Evolutionary conservation across 768 basidiomycete genomes (phyloP), one percentile per base, ranked within the genome.

Genomic region (Mycena kentingensis): DNA sequence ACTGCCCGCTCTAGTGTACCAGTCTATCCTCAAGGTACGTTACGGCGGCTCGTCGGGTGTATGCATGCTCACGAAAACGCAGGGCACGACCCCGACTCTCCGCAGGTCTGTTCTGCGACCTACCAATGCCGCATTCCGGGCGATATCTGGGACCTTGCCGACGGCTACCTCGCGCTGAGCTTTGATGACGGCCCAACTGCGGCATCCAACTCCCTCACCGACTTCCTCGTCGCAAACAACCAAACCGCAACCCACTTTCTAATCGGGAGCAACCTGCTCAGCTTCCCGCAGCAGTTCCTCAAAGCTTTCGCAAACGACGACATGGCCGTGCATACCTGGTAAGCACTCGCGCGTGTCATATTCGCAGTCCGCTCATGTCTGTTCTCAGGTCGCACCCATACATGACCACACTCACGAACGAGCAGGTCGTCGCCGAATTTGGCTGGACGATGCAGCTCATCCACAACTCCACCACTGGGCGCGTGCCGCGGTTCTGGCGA

Each of bases 191-290:
- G 93, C 0, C 92, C 92, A 0, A 72, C 77, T 15, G 70, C 75
- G 4, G 51, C 42, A 22, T 29, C 79, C 10, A 60, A 62, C 1
- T 51, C 57, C 10, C 78, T 97, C 18, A 81, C 89, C 61, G 60
- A 78, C 4, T 95, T 92, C 68, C 74, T 97, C 42, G 57, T 74
- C 48, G 45, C 73, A 16, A 78, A 94, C 49, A 82, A 85, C 52
- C 70, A 83, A 50, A 77, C 67, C n/a, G 85, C 84, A 7, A 95
- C 93, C 5, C 92, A 95, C 66, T 96, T 95, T 69, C 81, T 93
- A 75, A 95, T 97, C 57, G 94, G 94, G n/a, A n/a, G n/a, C n/a
- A n/a, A n/a, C n/a, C n/a, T n/a, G n/a, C n/a, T n/a, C n/a, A n/a
- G n/a, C n/a, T n/a, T n/a, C n/a, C n/a, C n/a, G n/a, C n/a, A n/a